A percentile compares a stretch with the other conserved stretches of the same genome.
Evolutionary conservation across 257 asterid genomes (phyloP).

Genomic region (Apocynum venetum): DNA sequence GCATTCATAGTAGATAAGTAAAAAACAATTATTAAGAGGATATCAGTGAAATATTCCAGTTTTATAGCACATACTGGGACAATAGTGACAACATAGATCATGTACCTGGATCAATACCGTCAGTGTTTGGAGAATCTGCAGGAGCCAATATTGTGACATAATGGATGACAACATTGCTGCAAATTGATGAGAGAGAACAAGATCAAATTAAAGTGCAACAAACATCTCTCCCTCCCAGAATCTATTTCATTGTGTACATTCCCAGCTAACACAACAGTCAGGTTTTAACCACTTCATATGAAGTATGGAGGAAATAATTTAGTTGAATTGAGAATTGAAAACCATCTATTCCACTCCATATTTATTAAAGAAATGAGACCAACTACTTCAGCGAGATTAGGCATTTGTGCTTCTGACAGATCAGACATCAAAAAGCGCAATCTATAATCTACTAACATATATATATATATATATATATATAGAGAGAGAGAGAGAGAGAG

Average conservation of each 20-base stretch:
- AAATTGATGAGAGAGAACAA: constrained; percentile 10
- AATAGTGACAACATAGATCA: not conserved
- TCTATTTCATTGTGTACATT: not conserved
- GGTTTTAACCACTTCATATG: not conserved
- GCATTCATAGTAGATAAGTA: not conserved
- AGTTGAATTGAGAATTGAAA: not conserved
- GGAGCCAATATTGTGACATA: constrained; percentile 93
- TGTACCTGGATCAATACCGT: constrained; percentile 96
- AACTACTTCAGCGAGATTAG: not conserved
- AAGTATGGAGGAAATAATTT: not conserved
- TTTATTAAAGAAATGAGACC: not conserved
- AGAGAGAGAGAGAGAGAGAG: no score
- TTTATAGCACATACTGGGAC: not conserved
- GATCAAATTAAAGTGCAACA: not conserved
- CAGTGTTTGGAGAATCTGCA: constrained; percentile 91
- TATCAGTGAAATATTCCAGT: not conserved
- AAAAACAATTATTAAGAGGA: not conserved
- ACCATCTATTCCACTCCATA: not conserved
- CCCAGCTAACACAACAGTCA: not conserved
- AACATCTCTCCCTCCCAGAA: no score
- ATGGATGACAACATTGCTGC: constrained; percentile 78
- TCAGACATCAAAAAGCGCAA: not conserved
- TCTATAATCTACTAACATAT: not conserved
- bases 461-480: no score
- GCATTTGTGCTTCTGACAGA: not conserved